These are phyloP conservation scores for Macroventuria anomochaeta DNA, from an alignment of 2,329 filamentous ascomycete genomes.

Conservation along the genomic window DNA sequence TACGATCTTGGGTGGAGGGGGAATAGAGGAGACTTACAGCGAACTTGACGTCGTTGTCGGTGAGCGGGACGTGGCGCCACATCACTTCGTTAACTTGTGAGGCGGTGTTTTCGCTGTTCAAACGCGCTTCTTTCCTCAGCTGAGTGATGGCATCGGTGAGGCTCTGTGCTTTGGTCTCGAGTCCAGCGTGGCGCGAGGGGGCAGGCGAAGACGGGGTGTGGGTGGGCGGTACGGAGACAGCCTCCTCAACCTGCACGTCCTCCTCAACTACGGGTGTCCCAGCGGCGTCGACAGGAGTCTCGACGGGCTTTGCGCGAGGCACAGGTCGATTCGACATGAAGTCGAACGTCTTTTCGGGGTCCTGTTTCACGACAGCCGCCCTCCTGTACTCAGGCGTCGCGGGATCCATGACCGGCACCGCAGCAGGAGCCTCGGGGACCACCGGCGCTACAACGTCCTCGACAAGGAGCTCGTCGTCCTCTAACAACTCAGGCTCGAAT, in stretches of 20 bases:
- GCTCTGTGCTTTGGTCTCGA: constrained; percentile 25
- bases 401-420: constrained; percentile 35
- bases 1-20: too few relatives aligned
- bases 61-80: constrained; percentile 39
- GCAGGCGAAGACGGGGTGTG: constrained; percentile 9
- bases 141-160: constrained; percentile 24
- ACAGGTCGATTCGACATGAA: constrained; percentile 48
- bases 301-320: constrained; percentile 33
- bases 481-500: constrained; percentile 1
- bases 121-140: constrained; percentile 22
- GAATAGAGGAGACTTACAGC: constrained; percentile 35
- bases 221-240: constrained; percentile 9
- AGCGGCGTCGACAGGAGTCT: constrained; percentile 29
- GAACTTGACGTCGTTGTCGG: constrained; percentile 42
- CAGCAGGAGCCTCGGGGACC: constrained; percentile 13
- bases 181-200: constrained; percentile 17
- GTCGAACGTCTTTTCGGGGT: constrained; percentile 42
- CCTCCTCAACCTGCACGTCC: constrained; percentile 31
- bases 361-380: constrained; percentile 38
- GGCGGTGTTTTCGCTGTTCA: constrained; percentile 15
- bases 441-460: constrained; percentile 29
- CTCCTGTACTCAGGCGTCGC: constrained; percentile 34
- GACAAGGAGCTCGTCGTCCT: constrained; percentile 28
- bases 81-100: constrained; percentile 22
- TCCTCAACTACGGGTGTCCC: constrained; percentile 50